phyloP scores from a whole-genome alignment of 371 early-diverging fungal species.

The Entomophthora muscae region DNA sequence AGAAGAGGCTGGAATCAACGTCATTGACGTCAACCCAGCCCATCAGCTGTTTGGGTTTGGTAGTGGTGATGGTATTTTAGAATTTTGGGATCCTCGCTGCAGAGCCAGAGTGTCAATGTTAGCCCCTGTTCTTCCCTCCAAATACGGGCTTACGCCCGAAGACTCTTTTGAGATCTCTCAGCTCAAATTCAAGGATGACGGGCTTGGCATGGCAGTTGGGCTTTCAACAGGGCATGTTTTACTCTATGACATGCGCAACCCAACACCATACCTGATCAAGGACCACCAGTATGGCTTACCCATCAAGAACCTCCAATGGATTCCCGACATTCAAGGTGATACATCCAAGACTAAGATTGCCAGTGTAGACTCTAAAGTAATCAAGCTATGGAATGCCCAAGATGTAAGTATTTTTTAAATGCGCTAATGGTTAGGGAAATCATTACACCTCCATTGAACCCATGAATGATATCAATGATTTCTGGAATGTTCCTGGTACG shows the following conservation, averaged over 20 bases:
- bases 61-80: slow-evolving; percentile 68
- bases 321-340: slow-evolving; percentile 28
- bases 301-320: slow-evolving; percentile 78
- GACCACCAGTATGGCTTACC: slow-evolving; percentile 95
- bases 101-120: slow-evolving; percentile 51
- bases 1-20: slow-evolving; percentile 58
- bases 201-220: slow-evolving; percentile 79
- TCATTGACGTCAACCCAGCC: slow-evolving; percentile 64
- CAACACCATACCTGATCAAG: slow-evolving; percentile 64
- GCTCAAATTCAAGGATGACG: slow-evolving; percentile 67
- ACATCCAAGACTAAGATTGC: slow-evolving; percentile 48
- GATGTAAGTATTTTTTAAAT: slow-evolving; percentile 16
- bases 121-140: slow-evolving; percentile 28
- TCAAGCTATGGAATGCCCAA: slow-evolving; percentile 83
- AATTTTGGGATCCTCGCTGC: slow-evolving; percentile 88
- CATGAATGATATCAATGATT: slow-evolving; percentile 82
- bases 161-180: slow-evolving; percentile 11
- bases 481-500: slow-evolving; percentile 58
- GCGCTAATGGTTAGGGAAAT: slow-evolving; percentile 28
- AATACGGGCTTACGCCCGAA: slow-evolving; percentile 6
- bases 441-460: slow-evolving; percentile 85
- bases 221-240: slow-evolving; percentile 80
- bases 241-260: slow-evolving; percentile 85
- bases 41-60: slow-evolving; percentile 87
- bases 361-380: slow-evolving; percentile 73